Percentiles rank a stretch among this genome's conserved stretches.
Evolutionary conservation across 192 early-diverging fungal genomes (phyloP).

Genomic region (Rhizophagus sp.): DNA sequence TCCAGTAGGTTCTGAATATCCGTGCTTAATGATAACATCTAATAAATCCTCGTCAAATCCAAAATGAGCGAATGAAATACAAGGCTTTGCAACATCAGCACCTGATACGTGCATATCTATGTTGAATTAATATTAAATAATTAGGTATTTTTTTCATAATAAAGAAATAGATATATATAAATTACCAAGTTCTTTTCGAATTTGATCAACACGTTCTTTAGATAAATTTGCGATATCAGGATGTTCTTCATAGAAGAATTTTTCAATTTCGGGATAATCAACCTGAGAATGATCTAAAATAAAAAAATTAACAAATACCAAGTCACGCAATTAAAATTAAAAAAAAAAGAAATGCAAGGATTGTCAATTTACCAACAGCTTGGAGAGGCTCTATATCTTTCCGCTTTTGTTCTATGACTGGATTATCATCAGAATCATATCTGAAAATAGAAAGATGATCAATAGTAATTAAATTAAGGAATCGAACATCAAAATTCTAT

Average conservation of each 20-base stretch:
- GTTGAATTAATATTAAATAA: background rate
- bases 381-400: constrained; percentile 71
- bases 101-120: constrained; percentile 71
- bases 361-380: constrained; percentile 12
- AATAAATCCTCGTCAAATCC: constrained; percentile 74
- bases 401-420: constrained; percentile 38
- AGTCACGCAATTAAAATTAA: background rate
- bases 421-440: constrained; percentile 34
- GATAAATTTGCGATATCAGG: constrained; percentile 66
- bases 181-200: constrained; percentile 56
- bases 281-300: constrained; percentile 66
- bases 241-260: constrained; percentile 81
- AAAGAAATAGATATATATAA: background rate
- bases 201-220: constrained; percentile 51
- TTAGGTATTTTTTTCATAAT: no score
- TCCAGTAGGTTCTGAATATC: constrained; percentile 70
- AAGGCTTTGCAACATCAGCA: constrained; percentile 62
- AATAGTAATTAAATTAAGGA: background rate
- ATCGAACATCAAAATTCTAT: background rate
- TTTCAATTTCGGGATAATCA: constrained; percentile 70
- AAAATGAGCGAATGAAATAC: constrained; percentile 85
- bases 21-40: constrained; percentile 58
- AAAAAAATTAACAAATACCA: background rate
- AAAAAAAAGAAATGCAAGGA: no score
- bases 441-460: background rate